phyloP scores from a whole-genome alignment of 768 basidiomycete genomes.

The Mycena vitilis region DNA sequence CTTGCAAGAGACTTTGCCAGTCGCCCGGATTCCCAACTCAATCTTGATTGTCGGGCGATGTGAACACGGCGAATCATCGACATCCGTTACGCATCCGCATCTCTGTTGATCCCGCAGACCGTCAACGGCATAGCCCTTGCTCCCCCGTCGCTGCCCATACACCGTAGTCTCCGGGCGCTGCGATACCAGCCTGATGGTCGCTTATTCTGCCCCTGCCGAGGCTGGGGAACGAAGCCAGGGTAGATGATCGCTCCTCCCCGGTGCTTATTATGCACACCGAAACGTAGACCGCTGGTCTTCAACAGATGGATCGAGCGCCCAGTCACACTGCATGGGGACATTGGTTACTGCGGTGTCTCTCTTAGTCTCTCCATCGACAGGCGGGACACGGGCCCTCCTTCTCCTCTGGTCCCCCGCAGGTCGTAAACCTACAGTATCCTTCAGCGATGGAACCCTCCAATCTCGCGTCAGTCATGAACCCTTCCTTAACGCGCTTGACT shows the following conservation, averaged over 20 bases:
- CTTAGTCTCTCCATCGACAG: neutral
- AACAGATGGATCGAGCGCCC: slow-evolving; percentile 13
- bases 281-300: neutral
- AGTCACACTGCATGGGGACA: slow-evolving; percentile 4
- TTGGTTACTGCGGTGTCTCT: slow-evolving; percentile 11
- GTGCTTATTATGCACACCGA: neutral
- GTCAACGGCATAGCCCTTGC: neutral
- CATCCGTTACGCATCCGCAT: neutral
- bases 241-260: neutral
- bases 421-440: neutral
- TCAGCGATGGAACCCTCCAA: slow-evolving; percentile 10
- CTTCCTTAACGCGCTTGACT: neutral
- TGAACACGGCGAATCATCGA: too few relatives aligned
- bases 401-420: neutral
- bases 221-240: neutral
- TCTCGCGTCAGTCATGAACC: neutral
- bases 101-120: neutral
- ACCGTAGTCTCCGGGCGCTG: neutral
- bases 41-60: too few relatives aligned
- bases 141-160: neutral
- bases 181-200: slow-evolving; percentile 4
- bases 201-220: neutral
- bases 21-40: too few relatives aligned
- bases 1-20: too few relatives aligned
- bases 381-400: neutral